Evolutionary conservation across 2,329 filamentous ascomycete genomes (phyloP).

Genomic region (Colletotrichum tamarilloi): DNA sequence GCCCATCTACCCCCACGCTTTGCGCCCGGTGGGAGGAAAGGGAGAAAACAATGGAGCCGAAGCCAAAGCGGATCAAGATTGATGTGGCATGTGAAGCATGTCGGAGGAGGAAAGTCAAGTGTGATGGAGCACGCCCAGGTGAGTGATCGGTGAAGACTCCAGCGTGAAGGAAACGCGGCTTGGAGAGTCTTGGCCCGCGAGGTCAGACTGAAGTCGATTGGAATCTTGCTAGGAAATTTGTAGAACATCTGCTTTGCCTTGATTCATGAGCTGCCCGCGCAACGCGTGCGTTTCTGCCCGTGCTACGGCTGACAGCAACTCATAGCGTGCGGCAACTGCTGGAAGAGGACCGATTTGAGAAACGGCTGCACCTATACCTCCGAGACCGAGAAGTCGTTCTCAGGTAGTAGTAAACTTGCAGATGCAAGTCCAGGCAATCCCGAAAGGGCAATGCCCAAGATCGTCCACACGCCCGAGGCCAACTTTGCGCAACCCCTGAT

Average conservation of each 20-base stretch:
- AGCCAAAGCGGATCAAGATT: constrained; percentile 54
- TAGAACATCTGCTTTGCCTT: neutral
- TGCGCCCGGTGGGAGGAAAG: neutral
- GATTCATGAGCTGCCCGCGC: too few relatives aligned
- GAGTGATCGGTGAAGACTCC: constrained; percentile 27
- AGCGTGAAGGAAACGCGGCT: neutral
- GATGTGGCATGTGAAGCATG: constrained; percentile 56
- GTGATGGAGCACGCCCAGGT: constrained; percentile 53
- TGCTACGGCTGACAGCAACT: neutral
- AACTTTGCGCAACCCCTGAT: constrained; percentile 4
- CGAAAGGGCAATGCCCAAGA: neutral
- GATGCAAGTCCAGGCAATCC: constrained; percentile 4
- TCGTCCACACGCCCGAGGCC: constrained; percentile 6
- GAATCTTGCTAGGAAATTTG: neutral
- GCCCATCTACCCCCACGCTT: neutral
- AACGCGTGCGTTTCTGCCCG: neutral
- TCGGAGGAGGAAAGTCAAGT: constrained; percentile 53
- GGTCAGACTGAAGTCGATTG: neutral
- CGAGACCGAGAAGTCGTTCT: constrained; percentile 17
- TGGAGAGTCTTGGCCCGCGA: neutral
- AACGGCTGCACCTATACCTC: constrained; percentile 44
- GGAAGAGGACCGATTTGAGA: constrained; percentile 42
- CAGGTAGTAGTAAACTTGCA: neutral
- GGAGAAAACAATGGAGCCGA: constrained; percentile 30
- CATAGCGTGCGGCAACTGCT: constrained; percentile 46